A percentile compares a stretch with the other conserved stretches of the same genome.
phyloP scores from a whole-genome alignment of 371 early-diverging fungal species.

The Batkoa obscura region DNA sequence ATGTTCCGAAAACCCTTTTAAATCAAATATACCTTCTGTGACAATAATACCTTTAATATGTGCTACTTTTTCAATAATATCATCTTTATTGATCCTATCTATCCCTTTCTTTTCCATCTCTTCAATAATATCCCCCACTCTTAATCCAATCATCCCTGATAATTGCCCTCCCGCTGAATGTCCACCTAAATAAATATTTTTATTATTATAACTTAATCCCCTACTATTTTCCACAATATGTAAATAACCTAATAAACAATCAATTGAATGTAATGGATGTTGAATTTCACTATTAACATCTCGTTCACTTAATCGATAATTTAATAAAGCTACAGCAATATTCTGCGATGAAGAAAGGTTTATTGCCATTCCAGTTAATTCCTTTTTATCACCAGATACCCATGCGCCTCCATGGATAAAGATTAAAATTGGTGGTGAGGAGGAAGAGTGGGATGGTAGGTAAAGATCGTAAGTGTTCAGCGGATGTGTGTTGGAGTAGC shows the following conservation, averaged over 20 bases:
- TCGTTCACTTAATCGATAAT: neutral
- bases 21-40: conserved; percentile 2
- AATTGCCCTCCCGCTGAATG: conserved; percentile 4
- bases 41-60: neutral
- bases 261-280: neutral
- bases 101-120: too few species aligned
- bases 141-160: neutral
- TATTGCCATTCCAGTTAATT: neutral
- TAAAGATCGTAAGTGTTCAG: too few species aligned
- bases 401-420: conserved; percentile 6
- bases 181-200: neutral
- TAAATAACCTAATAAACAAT: neutral
- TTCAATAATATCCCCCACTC: too few species aligned
- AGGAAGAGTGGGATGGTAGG: too few species aligned
- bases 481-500: too few species aligned
- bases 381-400: neutral
- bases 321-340: neutral
- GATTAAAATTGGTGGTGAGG: conserved; percentile 2
- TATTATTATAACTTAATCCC: neutral
- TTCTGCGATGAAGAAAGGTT: neutral
- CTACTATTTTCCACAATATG: neutral
- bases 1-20: neutral
- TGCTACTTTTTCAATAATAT: too few species aligned
- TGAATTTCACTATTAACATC: neutral
- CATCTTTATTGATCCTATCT: too few species aligned